These are phyloP conservation scores for Candida ovalis DNA, from an alignment of 805 yeast species.

Conservation along the genomic window DNA sequence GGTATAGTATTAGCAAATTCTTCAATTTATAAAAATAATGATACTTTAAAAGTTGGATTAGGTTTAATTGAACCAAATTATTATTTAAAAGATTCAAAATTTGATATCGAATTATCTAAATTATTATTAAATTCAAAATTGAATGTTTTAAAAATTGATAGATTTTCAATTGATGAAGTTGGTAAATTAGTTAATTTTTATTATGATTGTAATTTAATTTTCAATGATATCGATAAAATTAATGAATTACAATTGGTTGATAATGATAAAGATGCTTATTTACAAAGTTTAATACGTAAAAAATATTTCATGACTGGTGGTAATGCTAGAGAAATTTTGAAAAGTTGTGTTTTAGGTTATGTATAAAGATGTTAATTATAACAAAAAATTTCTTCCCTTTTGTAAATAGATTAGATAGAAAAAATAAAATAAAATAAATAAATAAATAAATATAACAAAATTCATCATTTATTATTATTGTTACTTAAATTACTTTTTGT, in stretches of 20 bases:
- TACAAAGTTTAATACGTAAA: conserved; percentile 39
- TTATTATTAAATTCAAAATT: conserved; percentile 33
- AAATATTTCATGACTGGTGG: conserved; percentile 61
- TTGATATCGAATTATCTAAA: conserved; percentile 54
- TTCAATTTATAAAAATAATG: conserved; percentile 46
- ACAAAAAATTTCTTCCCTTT: not conserved
- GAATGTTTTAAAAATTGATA: conserved; percentile 35
- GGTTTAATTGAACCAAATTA: conserved; percentile 45
- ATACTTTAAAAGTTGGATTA: conserved; percentile 59
- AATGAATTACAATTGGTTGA: conserved; percentile 11
- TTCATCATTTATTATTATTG: not conserved
- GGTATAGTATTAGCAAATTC: conserved; percentile 63
- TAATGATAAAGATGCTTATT: conserved; percentile 14
- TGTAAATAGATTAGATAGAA: not conserved
- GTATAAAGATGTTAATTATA: conserved; percentile 21
- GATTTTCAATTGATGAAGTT: conserved; percentile 44
- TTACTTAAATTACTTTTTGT: too few species aligned
- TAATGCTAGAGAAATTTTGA: conserved; percentile 51
- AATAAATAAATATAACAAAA: too few species aligned
- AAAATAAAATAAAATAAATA: too few species aligned
- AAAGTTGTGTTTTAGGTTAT: conserved; percentile 35
- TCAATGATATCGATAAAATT: conserved; percentile 33
- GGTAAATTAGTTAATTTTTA: conserved; percentile 38
- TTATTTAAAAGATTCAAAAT: conserved; percentile 46
- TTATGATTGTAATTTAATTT: conserved; percentile 36